phyloP scores from a whole-genome alignment of 768 basidiomycete species.

The Mrakia hoshinonis region DNA sequence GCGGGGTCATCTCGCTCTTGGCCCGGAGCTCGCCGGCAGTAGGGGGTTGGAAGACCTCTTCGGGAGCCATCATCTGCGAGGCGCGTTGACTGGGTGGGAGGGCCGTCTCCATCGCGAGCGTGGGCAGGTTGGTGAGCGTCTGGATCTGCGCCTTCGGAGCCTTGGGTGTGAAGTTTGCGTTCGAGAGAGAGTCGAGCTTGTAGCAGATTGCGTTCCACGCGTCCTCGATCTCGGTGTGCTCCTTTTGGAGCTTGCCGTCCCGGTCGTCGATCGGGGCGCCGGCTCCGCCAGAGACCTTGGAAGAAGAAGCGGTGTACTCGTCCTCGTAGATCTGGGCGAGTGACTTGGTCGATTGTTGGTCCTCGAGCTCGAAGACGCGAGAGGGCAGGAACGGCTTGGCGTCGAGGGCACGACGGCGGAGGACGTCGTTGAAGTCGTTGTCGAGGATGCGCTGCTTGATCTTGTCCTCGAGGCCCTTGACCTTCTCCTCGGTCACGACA shows the following conservation, averaged over 20 bases:
- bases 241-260: conserved; percentile 77
- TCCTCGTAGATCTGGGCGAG: conserved; percentile 94
- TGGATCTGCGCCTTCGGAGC: conserved; percentile 85
- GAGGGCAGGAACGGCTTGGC: conserved; percentile 88
- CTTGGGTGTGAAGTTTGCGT: conserved; percentile 91
- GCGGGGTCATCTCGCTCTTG: conserved; percentile 71
- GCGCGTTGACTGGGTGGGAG: conserved; percentile 71
- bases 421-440: conserved; percentile 77
- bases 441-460: conserved; percentile 85
- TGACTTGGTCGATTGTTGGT: conserved; percentile 75
- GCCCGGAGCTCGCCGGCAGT: conserved; percentile 50
- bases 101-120: conserved; percentile 77
- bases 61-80: conserved; percentile 78
- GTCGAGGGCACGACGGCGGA: conserved; percentile 66
- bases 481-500: conserved; percentile 77
- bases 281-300: conserved; percentile 46
- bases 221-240: conserved; percentile 76
- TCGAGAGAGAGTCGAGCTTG: conserved; percentile 87
- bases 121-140: conserved; percentile 70
- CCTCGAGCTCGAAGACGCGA: conserved; percentile 75
- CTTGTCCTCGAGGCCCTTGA: conserved; percentile 70
- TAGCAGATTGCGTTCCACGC: conserved; percentile 76
- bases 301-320: conserved; percentile 62
- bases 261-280: conserved; percentile 56
- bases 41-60: conserved; percentile 65